These are phyloP conservation scores for Haberlea rhodopensis DNA, from an alignment of 257 asterid genomes.

Conservation along the genomic window DNA sequence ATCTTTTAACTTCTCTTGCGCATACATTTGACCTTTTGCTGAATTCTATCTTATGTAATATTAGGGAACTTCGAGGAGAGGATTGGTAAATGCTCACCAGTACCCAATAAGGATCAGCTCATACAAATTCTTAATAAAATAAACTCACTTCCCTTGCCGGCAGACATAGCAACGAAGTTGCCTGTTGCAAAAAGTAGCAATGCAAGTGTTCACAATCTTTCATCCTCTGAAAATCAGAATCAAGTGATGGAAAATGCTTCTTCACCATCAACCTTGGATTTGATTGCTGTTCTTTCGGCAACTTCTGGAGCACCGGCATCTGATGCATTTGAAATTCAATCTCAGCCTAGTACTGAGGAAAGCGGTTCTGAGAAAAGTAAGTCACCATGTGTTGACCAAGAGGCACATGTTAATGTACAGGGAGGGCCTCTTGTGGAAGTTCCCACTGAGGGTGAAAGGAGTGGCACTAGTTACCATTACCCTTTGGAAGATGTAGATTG, in stretches of 20 bases:
- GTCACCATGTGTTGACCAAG: conserved; percentile 46
- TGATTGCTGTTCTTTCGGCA: conserved; percentile 68
- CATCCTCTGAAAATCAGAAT: conserved; percentile 37
- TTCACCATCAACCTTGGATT: conserved; percentile 65
- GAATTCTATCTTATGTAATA: conserved; percentile 16
- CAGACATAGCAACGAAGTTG: conserved; percentile 39
- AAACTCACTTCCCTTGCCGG: conserved; percentile 62
- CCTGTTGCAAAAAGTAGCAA: conserved; percentile 35
- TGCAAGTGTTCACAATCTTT: conserved; percentile 31
- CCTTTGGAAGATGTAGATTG: conserved; percentile 54
- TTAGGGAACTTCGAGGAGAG: conserved; percentile 52
- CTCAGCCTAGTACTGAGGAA: conserved; percentile 54
- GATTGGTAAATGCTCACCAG: conserved; percentile 32
- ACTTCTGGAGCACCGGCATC: conserved; percentile 34
- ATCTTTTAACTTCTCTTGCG: neutral
- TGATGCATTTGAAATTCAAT: conserved; percentile 39
- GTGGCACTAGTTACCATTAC: conserved; percentile 53
- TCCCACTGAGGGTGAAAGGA: conserved; percentile 48
- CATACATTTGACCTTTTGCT: conserved; percentile 13
- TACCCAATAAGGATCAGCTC: conserved; percentile 62
- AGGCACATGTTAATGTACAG: conserved; percentile 37
- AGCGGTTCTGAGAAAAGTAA: conserved; percentile 72
- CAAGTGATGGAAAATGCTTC: conserved; percentile 33
- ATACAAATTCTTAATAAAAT: conserved; percentile 60
- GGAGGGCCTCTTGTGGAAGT: conserved; percentile 32